phyloP scores from a whole-genome alignment of 257 asterid species.

The Voacanga thouarsii region DNA sequence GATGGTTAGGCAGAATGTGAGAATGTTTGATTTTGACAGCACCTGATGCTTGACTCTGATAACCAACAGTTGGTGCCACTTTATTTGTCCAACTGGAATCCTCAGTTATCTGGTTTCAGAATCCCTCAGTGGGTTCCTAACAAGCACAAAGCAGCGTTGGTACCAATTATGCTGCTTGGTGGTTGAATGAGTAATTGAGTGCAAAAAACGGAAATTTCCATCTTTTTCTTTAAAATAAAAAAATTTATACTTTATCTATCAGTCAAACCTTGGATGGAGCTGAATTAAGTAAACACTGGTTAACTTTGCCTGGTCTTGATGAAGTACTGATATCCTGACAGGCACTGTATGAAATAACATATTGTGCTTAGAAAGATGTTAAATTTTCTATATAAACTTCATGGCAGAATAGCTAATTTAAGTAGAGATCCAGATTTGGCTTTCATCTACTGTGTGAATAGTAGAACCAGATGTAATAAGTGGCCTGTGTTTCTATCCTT shows the following conservation, averaged over 20 bases:
- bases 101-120: neutral
- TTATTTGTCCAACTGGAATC: neutral
- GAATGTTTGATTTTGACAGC: neutral
- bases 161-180: neutral
- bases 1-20: neutral
- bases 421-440: neutral
- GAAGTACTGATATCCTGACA: neutral
- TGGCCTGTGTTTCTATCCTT: neutral
- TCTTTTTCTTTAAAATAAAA: neutral
- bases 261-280: too few relatives aligned
- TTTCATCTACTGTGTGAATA: neutral
- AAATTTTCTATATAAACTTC: neutral
- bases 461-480: neutral
- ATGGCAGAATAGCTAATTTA: slow-evolving; percentile 4
- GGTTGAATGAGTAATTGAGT: neutral
- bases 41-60: neutral
- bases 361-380: neutral
- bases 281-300: too few relatives aligned
- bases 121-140: neutral
- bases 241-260: too few relatives aligned
- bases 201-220: neutral
- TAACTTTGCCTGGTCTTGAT: too few relatives aligned
- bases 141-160: neutral
- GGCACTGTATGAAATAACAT: neutral
- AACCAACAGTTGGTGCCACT: neutral